Base-by-base conservation (phyloP, 148 eudicot genomes). In the Fallopia convolvulus region DNA sequence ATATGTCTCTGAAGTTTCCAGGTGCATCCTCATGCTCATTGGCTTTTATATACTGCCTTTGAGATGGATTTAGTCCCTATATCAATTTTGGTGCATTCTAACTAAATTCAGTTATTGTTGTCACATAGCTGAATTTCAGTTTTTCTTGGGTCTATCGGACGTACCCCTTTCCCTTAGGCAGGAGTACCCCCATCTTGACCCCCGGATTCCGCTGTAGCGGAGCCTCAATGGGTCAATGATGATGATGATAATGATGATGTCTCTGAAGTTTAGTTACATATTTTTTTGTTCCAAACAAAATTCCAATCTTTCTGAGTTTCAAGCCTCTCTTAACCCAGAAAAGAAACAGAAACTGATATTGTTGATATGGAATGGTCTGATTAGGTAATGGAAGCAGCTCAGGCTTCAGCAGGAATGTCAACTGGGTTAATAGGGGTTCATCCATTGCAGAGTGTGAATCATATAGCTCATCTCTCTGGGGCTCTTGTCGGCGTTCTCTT, bases 371-470 rank as follows among this genome's bases (percentile, higher is more conserved):
- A 23, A 39, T 77, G 74, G 58, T 26, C 30, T 56, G 79, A n/a
- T 53, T 82, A 91, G 98, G 98, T 91, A 39, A 91, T 89, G 96
- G 98, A 89, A 85, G 98, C 92, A 75, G 98, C 98, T 40, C 96
- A 89, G 85, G 91, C 93, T 60, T 93, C 98, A 74, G 83, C 92
- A n/a, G 87, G 86, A 53, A 75, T 93, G 83, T 77, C 89, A 30
- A 88, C 86, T 21, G 85, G 84, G 75, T 80, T 81, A 58, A 46
- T 65, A 20, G 89, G 90, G 36, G 80, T 80, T 18, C 73, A 80
- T 41, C 75, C 85, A 10, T 18, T 89, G 53, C 89, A 86, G 78
- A 86, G 79, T 79, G 88, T 92, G 48, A 88, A 89, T 74, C 98
- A 91, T 85, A 87, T 93, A 20, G 93, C 96, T 39, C 98, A 91